Percentiles rank a stretch among this genome's conserved stretches.
phyloP scores from a whole-genome alignment of 306 rosid species.

The Castanea mollissima region DNA sequence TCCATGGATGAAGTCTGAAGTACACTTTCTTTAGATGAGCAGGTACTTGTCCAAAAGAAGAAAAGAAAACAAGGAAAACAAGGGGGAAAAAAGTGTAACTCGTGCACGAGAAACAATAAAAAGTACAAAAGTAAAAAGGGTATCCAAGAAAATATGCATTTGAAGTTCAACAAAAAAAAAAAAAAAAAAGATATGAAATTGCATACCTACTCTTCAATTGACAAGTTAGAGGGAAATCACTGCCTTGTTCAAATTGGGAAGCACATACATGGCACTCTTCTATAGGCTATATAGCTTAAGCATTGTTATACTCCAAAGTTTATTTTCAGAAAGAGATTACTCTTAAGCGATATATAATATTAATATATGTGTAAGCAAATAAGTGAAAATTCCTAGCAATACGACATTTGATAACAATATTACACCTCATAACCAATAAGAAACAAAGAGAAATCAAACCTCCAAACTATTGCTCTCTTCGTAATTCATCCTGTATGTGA shows the following conservation, averaged over 20 bases:
- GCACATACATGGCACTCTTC: not conserved
- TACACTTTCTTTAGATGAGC: not conserved
- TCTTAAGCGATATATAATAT: not conserved
- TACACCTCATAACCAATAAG: not conserved
- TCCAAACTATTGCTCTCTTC: not conserved
- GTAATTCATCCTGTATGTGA: not conserved
- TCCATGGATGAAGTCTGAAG: not conserved
- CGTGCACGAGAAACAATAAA: too few species aligned
- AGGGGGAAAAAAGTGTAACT: not conserved
- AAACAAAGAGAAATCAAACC: not conserved
- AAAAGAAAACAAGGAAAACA: not conserved
- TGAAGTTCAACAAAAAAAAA: not conserved
- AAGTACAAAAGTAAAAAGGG: not conserved
- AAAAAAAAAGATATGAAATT: not conserved
- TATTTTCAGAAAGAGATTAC: not conserved
- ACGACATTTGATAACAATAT: not conserved
- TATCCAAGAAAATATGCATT: not conserved
- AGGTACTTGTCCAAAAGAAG: not conserved
- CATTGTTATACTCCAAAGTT: not conserved
- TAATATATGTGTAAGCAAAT: not conserved
- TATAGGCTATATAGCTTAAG: not conserved
- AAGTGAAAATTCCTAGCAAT: not conserved
- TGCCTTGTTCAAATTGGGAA: not conserved
- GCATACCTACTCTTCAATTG: not conserved
- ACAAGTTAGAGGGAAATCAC: not conserved